Base-by-base conservation (phyloP, 148 eudicot genomes). In the Persicaria tinctoria region DNA sequence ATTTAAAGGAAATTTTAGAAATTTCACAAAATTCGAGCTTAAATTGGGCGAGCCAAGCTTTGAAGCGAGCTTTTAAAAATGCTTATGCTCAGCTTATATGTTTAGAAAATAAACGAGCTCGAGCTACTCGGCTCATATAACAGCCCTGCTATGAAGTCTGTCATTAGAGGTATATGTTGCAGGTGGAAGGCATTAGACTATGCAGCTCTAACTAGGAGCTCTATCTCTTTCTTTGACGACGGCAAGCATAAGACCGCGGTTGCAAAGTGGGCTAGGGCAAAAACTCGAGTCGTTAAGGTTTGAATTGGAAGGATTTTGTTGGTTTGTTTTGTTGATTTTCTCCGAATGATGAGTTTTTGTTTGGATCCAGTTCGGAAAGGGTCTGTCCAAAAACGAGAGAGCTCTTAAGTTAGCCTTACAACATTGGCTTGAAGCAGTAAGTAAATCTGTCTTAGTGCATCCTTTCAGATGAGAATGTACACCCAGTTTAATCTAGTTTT, bases 391-490 rank as follows among this genome's bases (percentile, higher is more conserved):
- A 44, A 18, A 68, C n/a, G 78, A 68, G 38, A 76, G 47, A 44
- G 78, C 78, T 66, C 78, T 68, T 18, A 76, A 76, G 46, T 54
- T 76, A 17, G 78, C 78, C 32, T 68, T 76, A 54, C 78, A 76
- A 76, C 78, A 76, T 53, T 76, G 78, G 78, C 73, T 76, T 23
- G 78, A 76, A 68, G 78, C 78, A 14, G 78, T 76, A 68, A 53
- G 60, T 59, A 13, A 49, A 49, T n/a, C 7, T 23, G 8, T n/a
- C 66, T n/a, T 17, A 60, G 8, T 60, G 41, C 41, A 32, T 32
- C 41, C 41, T 32, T 32, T 32, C 41, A 32, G 2, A 32, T 32
- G 41, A 32, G 41, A 32, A 32, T 23, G 23, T 23, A 23, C 41
- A 1, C 2, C 41, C 41, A 32, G 41, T 32, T 32, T 32, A 0